These are phyloP conservation scores for Cyberlindnera saturnus DNA, from an alignment of 805 yeast genomes.

Conservation along the genomic window DNA sequence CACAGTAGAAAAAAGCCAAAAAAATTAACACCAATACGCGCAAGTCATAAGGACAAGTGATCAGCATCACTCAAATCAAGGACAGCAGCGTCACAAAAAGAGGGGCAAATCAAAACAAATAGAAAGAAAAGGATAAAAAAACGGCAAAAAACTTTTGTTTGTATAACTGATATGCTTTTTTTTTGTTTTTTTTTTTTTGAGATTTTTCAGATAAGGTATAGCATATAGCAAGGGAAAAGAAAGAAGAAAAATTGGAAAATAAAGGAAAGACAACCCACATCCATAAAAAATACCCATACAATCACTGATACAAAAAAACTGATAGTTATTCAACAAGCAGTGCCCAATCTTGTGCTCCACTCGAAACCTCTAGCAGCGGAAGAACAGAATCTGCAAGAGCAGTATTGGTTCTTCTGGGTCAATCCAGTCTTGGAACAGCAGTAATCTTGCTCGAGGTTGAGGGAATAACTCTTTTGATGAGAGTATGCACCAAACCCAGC, in stretches of 20 bases:
- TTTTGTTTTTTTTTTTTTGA: conserved; percentile 4
- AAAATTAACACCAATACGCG: background rate
- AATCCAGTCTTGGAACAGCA: conserved; percentile 24
- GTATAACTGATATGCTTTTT: conserved; percentile 3
- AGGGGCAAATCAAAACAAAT: background rate
- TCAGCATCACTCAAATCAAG: no score
- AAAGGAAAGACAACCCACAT: no score
- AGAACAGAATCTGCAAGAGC: conserved; percentile 22
- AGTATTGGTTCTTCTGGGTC: conserved; percentile 14
- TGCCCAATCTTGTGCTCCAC: conserved; percentile 17
- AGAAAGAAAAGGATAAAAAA: background rate
- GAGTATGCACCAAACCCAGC: conserved; percentile 11
- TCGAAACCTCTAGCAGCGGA: conserved; percentile 15
- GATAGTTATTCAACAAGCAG: conserved; percentile 7
- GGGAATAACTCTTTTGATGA: conserved; percentile 16
- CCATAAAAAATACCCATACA: no score
- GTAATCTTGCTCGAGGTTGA: conserved; percentile 14
- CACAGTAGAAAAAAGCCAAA: background rate
- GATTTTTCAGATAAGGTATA: background rate
- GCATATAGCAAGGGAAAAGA: background rate
- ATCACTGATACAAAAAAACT: no score
- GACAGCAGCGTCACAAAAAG: background rate
- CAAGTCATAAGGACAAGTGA: no score
- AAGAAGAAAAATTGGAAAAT: background rate
- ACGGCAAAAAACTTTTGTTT: conserved; percentile 2